phyloP scores from a whole-genome alignment of 257 asterid genomes.

The Solanum bukasovii region DNA sequence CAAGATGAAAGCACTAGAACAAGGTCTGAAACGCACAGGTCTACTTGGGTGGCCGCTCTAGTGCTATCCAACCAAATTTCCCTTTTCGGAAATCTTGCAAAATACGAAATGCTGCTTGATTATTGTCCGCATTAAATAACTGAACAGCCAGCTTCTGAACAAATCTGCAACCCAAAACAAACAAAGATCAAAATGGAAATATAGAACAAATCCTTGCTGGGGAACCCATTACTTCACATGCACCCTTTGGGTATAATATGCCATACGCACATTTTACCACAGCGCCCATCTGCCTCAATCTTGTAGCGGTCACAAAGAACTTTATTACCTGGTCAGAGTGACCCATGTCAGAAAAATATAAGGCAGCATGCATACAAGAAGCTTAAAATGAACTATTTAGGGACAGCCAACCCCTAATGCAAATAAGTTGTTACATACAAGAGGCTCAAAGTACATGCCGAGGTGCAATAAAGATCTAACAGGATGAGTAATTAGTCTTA shows the following conservation, averaged over 20 bases:
- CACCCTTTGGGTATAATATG: background rate
- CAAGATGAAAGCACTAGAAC: background rate
- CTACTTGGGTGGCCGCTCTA: slow-evolving; percentile 77
- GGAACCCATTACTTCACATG: background rate
- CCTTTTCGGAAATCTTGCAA: slow-evolving; percentile 89
- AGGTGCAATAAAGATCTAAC: background rate
- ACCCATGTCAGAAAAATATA: background rate
- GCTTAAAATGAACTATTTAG: background rate
- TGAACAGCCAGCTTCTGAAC: slow-evolving; percentile 68
- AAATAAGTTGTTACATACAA: background rate
- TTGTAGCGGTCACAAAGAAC: slow-evolving; percentile 68
- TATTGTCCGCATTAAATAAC: slow-evolving; percentile 70
- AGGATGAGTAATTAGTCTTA: background rate
- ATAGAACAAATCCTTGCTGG: background rate
- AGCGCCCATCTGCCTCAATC: slow-evolving; percentile 46
- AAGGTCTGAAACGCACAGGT: background rate
- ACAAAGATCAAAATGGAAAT: background rate
- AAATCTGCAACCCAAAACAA: slow-evolving; percentile 38
- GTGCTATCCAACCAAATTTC: slow-evolving; percentile 68
- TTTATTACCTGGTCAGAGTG: slow-evolving; percentile 34
- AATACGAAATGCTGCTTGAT: slow-evolving; percentile 85
- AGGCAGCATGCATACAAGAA: background rate
- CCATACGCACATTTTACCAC: slow-evolving; percentile 58
- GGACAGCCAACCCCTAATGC: background rate
- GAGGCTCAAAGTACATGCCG: background rate